Percentiles rank a stretch among this genome's conserved stretches.
phyloP scores from a whole-genome alignment of 176 grass and related monocot genomes.

The Avena eriantha region DNA sequence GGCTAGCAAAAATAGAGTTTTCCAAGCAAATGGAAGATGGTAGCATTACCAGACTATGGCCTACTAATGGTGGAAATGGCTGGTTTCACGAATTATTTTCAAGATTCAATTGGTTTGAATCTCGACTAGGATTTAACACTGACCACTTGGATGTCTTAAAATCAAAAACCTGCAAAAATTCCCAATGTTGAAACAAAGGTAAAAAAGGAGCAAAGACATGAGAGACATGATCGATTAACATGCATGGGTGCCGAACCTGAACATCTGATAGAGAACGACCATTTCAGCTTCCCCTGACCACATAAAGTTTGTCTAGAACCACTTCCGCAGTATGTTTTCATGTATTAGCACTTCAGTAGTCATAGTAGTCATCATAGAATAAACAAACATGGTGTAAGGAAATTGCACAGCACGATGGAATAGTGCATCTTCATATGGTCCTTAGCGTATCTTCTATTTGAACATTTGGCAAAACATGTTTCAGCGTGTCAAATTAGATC shows the following conservation, averaged over 20 bases:
- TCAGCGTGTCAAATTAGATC: neutral
- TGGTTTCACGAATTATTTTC: constrained; percentile 47
- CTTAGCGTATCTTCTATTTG: neutral
- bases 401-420: neutral
- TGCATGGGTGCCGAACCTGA: constrained; percentile 53
- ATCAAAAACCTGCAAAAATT: constrained; percentile 75
- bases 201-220: neutral
- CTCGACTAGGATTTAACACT: constrained; percentile 49
- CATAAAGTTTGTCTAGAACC: constrained; percentile 70
- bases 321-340: constrained; percentile 83
- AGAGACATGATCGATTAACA: neutral
- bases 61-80: constrained; percentile 68
- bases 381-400: neutral
- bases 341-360: neutral
- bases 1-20: neutral
- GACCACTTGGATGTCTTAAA: constrained; percentile 86
- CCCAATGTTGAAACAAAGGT: neutral
- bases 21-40: neutral
- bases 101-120: constrained; percentile 47
- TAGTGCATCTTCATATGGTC: neutral
- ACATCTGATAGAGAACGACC: constrained; percentile 85
- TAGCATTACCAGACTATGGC: constrained; percentile 80
- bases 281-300: constrained; percentile 91
- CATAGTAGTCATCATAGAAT: neutral
- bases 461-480: neutral